Evolutionary conservation across 768 basidiomycete genomes (phyloP).

Genomic region (Suillus bovinus): DNA sequence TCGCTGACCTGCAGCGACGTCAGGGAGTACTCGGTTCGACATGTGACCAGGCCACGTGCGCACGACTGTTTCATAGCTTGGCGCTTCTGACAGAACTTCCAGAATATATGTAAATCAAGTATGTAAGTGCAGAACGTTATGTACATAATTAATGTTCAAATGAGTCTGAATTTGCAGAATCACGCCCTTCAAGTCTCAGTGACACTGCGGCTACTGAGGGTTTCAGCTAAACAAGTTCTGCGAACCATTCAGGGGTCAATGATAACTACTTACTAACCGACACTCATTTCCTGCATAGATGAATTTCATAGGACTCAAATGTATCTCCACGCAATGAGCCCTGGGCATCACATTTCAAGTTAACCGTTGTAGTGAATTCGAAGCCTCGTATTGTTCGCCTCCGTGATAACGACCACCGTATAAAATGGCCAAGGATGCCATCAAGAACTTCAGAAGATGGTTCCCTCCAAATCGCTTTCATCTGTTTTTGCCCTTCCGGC

Average conservation of each 20-base stretch:
- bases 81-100: no score
- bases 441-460: constrained; percentile 7
- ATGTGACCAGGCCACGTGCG: no score
- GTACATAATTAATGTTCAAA: no score
- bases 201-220: background rate
- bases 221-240: background rate
- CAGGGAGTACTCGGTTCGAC: no score
- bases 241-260: background rate
- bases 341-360: background rate
- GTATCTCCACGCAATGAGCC: background rate
- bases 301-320: background rate
- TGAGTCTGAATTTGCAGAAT: no score
- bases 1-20: no score
- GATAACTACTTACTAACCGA: background rate
- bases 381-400: background rate
- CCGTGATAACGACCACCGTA: background rate
- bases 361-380: background rate
- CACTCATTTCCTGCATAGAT: background rate
- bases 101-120: no score
- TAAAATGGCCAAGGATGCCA: background rate
- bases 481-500: constrained; percentile 6
- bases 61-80: no score
- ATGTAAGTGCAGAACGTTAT: no score
- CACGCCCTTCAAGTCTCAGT: no score
- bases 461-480: constrained; percentile 7